Conservation (phyloP, 2,329 filamentous ascomycete genomes). For the Pseudogymnoascus sp. region DNA sequence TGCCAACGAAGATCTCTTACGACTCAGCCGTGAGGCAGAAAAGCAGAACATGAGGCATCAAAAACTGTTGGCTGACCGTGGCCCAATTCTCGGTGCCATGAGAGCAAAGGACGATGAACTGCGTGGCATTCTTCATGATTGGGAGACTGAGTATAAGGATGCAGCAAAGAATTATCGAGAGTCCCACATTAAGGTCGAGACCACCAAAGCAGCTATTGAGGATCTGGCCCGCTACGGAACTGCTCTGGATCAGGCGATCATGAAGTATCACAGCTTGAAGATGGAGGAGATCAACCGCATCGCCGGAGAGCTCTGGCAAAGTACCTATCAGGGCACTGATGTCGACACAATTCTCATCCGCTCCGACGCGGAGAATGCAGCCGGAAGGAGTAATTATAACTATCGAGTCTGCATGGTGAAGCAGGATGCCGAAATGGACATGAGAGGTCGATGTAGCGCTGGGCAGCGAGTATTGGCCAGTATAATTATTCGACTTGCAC, state of each 20-base stretch:
- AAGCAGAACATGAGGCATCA: slow-evolving; percentile 62
- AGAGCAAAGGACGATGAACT: slow-evolving; percentile 81
- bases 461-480: slow-evolving; percentile 94
- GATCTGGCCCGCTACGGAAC: slow-evolving; percentile 76
- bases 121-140: slow-evolving; percentile 64
- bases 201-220: slow-evolving; percentile 86
- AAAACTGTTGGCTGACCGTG: slow-evolving; percentile 63
- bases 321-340: slow-evolving; percentile 93
- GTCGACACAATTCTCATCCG: slow-evolving; percentile 95
- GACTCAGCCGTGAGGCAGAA: slow-evolving; percentile 62
- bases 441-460: slow-evolving; percentile 94
- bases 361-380: slow-evolving; percentile 73
- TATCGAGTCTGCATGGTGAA: slow-evolving; percentile 98
- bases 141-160: slow-evolving; percentile 78
- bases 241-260: slow-evolving; percentile 91
- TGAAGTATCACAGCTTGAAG: slow-evolving; percentile 92
- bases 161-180: slow-evolving; percentile 76
- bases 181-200: slow-evolving; percentile 81
- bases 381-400: slow-evolving; percentile 80
- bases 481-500: slow-evolving; percentile 93
- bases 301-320: slow-evolving; percentile 92
- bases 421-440: slow-evolving; percentile 96
- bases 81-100: slow-evolving; percentile 68
- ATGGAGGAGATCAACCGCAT: slow-evolving; percentile 98
- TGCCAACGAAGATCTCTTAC: slow-evolving; percentile 73